Conservation (phyloP, 2,329 filamentous ascomycete species). For the Penicillium sp. region DNA sequence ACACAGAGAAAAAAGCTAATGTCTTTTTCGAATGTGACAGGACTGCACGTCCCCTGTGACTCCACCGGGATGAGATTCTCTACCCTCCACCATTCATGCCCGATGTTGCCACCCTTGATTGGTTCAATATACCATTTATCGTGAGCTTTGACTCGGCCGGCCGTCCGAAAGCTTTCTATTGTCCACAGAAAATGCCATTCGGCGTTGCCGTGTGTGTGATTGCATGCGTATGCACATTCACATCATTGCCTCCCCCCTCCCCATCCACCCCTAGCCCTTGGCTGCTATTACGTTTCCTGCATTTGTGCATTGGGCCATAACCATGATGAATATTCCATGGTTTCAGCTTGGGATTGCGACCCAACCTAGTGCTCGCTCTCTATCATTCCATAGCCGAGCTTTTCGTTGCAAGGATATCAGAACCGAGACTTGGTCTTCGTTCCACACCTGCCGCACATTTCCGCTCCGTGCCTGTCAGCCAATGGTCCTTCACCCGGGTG, state of each 20-base stretch:
- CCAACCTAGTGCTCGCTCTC: constrained; percentile 16
- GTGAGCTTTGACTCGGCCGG: constrained; percentile 19
- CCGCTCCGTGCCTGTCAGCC: constrained; percentile 28
- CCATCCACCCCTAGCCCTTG: constrained; percentile 1
- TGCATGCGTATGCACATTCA: constrained; percentile 20
- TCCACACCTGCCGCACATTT: constrained; percentile 29
- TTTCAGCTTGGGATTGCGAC: constrained; percentile 25
- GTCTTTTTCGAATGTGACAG: constrained; percentile 24
- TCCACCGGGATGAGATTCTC: constrained; percentile 16
- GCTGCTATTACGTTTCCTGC: constrained; percentile 10
- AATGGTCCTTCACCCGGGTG: constrained; percentile 30
- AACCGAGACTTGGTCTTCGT: constrained; percentile 17
- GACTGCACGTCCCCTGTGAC: constrained; percentile 17
- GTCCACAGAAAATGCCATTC: constrained; percentile 10
- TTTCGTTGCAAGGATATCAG: constrained; percentile 18
- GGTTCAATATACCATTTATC: constrained; percentile 15
- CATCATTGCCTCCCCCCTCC: constrained; percentile 9
- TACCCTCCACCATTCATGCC: constrained; percentile 7
- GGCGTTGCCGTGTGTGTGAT: constrained; percentile 22
- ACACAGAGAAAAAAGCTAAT: constrained; percentile 20
- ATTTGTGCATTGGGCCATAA: constrained; percentile 13
- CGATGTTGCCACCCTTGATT: constrained; percentile 17
- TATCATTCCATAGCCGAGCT: constrained; percentile 11
- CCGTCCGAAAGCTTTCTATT: constrained; percentile 8
- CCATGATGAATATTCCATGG: constrained; percentile 8